Evolutionary conservation across 2,329 filamentous ascomycete species (phyloP), one percentile per base, ranked within the genome.

Genomic region (Paraconiothyrium sp.): DNA sequence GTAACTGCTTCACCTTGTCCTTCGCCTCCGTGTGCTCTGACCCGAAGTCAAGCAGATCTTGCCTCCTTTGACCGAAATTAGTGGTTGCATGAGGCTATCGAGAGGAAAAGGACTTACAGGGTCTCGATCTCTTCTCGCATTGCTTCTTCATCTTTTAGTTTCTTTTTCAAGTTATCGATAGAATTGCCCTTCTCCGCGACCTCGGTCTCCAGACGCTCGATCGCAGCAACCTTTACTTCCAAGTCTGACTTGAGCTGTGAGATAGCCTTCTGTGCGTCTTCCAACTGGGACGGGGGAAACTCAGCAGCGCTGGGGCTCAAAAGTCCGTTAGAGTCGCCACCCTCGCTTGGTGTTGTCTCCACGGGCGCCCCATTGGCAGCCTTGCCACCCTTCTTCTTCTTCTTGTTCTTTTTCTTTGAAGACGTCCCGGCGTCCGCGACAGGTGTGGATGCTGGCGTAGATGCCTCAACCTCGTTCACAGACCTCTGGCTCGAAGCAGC

Each of bases 121-220:
- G 87, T 89, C 70, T 96, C 93, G 61, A 97, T 91, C 79, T 98
- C 94, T 71, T 97, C 94, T 30, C 88, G 85, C 47, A 97, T 82
- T 22, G 90, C 90, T 57, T 94, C 92, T 71, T 89, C 86, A 59
- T 95, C 92, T 16, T 89, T 91, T 72, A 92, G 83, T 76, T 90
- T 90, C 59, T 87, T 86, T 30, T 87, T 86, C 5, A 97, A 82
- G 14, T 85, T 85, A 57, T 92, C 88, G 56, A 97, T 93, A 43
- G 89, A 88, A 1, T 84, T 83, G 66, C 94, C 89, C 72, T 93
- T 94, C 47, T 74, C 67, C 0, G 66, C 60, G 35, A 80, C 63
- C 35, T 79, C 72, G n/a, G 57, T 61, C 39, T 78, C 72, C 24
- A 80, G 57, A 8, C 66, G 69, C 30, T 73, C 72, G 32, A 79